These are phyloP conservation scores for Didymella arachidicola DNA, from an alignment of 2,329 filamentous ascomycete genomes.

Conservation along the genomic window DNA sequence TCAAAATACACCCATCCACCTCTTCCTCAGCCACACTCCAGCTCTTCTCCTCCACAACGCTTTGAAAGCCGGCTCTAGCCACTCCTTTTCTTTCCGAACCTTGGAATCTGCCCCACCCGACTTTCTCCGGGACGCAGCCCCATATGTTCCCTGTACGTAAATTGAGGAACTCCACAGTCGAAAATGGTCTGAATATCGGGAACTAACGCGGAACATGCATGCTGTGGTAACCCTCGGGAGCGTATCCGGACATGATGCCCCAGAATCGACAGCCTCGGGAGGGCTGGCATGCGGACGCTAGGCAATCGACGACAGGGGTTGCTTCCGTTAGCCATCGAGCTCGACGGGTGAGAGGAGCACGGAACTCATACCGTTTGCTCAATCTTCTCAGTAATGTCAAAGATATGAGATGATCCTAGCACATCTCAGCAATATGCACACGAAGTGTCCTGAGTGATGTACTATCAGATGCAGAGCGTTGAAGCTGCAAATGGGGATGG, in stretches of 20 bases:
- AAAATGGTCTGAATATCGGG: conserved; percentile 17
- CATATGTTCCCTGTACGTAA: conserved; percentile 17
- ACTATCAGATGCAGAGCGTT: not conserved
- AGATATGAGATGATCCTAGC: not conserved
- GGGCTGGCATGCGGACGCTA: conserved; percentile 28
- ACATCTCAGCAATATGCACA: not conserved
- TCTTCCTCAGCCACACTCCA: conserved; percentile 1
- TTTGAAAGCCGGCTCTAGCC: conserved; percentile 19
- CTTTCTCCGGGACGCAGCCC: conserved; percentile 16
- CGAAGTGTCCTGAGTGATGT: not conserved
- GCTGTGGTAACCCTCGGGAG: conserved; percentile 8
- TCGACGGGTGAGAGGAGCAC: conserved; percentile 22
- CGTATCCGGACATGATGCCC: conserved; percentile 14
- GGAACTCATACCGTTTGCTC: conserved; percentile 14
- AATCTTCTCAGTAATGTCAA: not conserved
- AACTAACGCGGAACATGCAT: conserved; percentile 22
- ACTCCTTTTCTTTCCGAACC: conserved; percentile 1
- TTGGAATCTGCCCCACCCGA: conserved; percentile 5
- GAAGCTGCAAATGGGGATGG: not conserved
- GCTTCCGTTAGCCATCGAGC: conserved; percentile 24
- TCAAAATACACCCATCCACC: not conserved
- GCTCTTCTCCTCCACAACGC: not conserved
- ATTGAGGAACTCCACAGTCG: conserved; percentile 7
- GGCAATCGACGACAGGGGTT: conserved; percentile 33
- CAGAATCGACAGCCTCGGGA: conserved; percentile 27